Base-by-base conservation (phyloP, 2,329 filamentous ascomycete species). In the Keithomyces neogunnii region DNA sequence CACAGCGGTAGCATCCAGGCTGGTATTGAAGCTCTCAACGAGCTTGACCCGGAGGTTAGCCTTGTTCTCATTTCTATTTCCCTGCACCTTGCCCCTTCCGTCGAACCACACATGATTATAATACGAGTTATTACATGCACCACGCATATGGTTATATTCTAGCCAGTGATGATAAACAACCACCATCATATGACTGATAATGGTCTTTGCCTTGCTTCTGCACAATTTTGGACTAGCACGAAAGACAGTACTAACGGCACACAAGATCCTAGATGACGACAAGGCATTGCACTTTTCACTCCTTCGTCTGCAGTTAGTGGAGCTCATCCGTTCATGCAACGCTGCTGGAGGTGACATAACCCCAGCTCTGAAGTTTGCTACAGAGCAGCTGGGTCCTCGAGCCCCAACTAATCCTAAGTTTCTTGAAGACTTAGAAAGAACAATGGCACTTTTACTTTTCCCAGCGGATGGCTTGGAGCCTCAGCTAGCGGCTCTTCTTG, bases 91-190 rank as follows among this genome's bases (percentile, higher is more conserved):
- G n/a, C 6, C n/a, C 28, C 3, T 26, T 10, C 39, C 39, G 10
- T 28, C 19, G 26, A 32, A 38, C 32, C 32, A 28, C 39, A 46
- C 72, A 91, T 93, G 93, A 99, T 99, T 96, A 96, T 77, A 88
- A 77, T 65, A 68, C 65, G 75, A 80, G 78, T 86, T 91, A 33
- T 84, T 95, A 78, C 92, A 99, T 99, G 93, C 93, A 99, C 93
- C 93, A 99, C 93, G 90, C 93, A 89, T 93, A 97, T 82, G 77
- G 77, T 79, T 82, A 52, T 51, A 47, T 84, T 81, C 76, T 77
- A 82, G 83, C 84, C 81, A 72, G 82, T 93, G 93, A 95, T 95
- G 92, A 97, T 80, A 82, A 84, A 85, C 76, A 81, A 81, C 79
- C 79, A 82, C 78, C 73, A 73, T 67, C 39, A 70, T 65, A 70